phyloP scores from a whole-genome alignment of 1,139 yeast genomes.

The Blastobotrys buckinghamii region DNA sequence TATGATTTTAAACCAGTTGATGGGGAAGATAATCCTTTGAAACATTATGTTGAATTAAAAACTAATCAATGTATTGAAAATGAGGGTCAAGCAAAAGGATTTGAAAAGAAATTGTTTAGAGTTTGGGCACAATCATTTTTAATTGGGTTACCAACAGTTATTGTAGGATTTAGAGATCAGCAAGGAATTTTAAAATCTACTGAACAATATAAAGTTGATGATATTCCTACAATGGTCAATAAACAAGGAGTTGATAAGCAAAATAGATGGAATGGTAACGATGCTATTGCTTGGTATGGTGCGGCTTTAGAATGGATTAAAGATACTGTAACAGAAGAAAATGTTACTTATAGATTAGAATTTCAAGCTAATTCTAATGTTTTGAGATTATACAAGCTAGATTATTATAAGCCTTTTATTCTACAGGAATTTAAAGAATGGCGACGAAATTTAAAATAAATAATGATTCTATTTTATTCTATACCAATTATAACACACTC shows the following conservation, averaged over 20 bases:
- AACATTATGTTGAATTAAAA: slow-evolving; percentile 82
- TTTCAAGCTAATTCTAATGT: slow-evolving; percentile 38
- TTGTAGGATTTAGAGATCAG: slow-evolving; percentile 85
- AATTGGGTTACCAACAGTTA: slow-evolving; percentile 69
- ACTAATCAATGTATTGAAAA: slow-evolving; percentile 54
- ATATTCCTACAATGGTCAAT: slow-evolving; percentile 58
- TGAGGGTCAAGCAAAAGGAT: slow-evolving; percentile 48
- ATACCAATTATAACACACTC: not conserved
- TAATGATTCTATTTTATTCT: not conserved
- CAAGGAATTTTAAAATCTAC: slow-evolving; percentile 54
- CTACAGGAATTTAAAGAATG: slow-evolving; percentile 55
- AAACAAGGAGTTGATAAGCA: slow-evolving; percentile 28
- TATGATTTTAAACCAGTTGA: slow-evolving; percentile 69
- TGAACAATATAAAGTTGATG: slow-evolving; percentile 73
- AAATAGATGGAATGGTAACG: slow-evolving; percentile 57
- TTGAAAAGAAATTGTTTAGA: slow-evolving; percentile 66
- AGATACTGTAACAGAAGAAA: slow-evolving; percentile 44
- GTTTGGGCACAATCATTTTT: slow-evolving; percentile 95
- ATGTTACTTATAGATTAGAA: slow-evolving; percentile 42
- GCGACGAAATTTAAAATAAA: slow-evolving; percentile 35
- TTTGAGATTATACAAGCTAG: slow-evolving; percentile 38
- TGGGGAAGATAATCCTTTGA: slow-evolving; percentile 41
- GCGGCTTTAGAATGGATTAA: slow-evolving; percentile 76
- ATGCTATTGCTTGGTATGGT: slow-evolving; percentile 79
- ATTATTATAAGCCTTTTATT: slow-evolving; percentile 37